Base-by-base conservation (phyloP, 768 basidiomycete species). In the Phlebiopsis flavidoalba region DNA sequence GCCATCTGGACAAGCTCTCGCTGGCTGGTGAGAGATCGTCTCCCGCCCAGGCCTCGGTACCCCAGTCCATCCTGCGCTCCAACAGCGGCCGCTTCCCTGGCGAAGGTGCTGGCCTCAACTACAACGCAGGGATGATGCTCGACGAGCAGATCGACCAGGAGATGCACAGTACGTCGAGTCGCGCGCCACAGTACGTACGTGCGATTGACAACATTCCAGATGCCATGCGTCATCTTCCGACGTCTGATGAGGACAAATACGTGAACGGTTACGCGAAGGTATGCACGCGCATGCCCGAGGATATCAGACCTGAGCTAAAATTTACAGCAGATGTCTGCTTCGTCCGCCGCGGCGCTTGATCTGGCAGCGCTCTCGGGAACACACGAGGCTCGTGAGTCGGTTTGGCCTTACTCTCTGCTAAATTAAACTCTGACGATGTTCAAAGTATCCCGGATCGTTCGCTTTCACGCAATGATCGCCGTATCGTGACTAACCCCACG, bases 71-170 rank as follows among this genome's bases (percentile, higher is more conserved):
- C 60, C 69, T 87, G 60, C 72, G 78, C 31, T 78, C 83, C 65
- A 80, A 76, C 10, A 79, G 77, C 64, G 75, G 76, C 10, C 85
- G 83, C 66, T 76, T 69, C 21, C 82, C 84, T 50, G 85, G 85
- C 53, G 86, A 89, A 57, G 83, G 80, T 45, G 74, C 78, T 14
- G 80, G 78, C 53, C 83, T 85, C 69, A 83, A 83, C 8, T 91
- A 85, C 72, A 93, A 92, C 69, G 84, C 89, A 45, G 91, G 91
- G 33, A 88, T 93, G 87, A 87, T 95, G 85, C 77, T 96, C 63
- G 94, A 96, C 66, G 91, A 95, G 72, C 93, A 95, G 69, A 75
- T 96, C 65, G 94, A 96, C 69, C 86, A 92, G 75, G 94, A 96
- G 71, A 94, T 96, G 85, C 88, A 95, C 70, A 94, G 93, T 94